Evolutionary conservation across 345 rosid species (phyloP), one percentile per base, ranked within the genome.

Genomic region (Boechera stricta): DNA sequence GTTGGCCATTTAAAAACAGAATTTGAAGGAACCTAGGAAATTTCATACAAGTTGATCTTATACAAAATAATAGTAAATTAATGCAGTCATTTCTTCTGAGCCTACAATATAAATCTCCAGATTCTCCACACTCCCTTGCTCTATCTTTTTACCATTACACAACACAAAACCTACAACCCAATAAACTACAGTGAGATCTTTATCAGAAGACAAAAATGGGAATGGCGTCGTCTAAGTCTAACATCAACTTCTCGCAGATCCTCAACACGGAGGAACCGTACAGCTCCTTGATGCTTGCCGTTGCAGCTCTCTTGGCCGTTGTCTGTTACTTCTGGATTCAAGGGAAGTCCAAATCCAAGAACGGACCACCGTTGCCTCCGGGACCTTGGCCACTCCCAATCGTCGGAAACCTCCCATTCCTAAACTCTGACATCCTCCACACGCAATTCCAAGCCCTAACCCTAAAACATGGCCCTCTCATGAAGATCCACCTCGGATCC

Each of bases 381-480:
- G 83, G 85, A 77, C 85, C 85, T 0, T 67, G 66, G 61, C 80
- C 82, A 52, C 57, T 79, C 12, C 85, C 83, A 1, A 55, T 82
- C 38, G 61, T 82, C 10, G 83, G 82, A 68, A 79, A 76, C 77
- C 83, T 82, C 36, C 85, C 81, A 2, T 84, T 78, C 57, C 38
- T 84, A 4, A 70, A 78, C 35, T 67, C 66, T 3, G 71, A 82
- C 2, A 56, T 64, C 51, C 79, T 84, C 10, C 84, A 82, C 64
- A 60, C 63, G 0, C 72, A 75, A 2, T 74, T 84, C 31, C 60
- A 74, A 52, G 63, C 80, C 51, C 74, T 79, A 3, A 74, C 85
- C 3, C 38, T 38, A 18, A 67, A 55, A 15, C 79, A 79, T 12
- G 86, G 87, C 6, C 85, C 83, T 15, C 72, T 84, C 76, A 53